These are phyloP conservation scores for Polytrichum commune DNA, from an alignment of 225 moss, liverwort and hornwort genomes.

Conservation along the genomic window DNA sequence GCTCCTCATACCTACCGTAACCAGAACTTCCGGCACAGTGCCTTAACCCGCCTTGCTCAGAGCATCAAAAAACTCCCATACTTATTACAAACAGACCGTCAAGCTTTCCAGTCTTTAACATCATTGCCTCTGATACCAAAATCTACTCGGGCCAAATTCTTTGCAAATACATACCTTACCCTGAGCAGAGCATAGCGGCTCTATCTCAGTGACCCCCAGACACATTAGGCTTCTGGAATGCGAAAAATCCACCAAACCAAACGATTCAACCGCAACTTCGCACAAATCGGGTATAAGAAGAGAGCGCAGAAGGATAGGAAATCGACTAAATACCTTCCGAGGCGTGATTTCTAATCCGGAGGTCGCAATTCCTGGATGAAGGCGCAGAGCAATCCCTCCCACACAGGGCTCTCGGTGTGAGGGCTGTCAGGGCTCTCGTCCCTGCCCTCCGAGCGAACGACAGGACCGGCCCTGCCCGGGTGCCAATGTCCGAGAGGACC, in stretches of 20 bases:
- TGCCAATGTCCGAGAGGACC: background rate
- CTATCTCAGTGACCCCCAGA: too few relatives aligned
- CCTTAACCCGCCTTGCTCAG: background rate
- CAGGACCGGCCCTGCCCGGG: background rate
- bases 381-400: conserved; percentile 10
- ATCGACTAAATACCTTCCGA: background rate
- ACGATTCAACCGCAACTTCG: background rate
- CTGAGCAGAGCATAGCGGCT: background rate
- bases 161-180: background rate
- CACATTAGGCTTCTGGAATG: background rate
- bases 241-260: background rate
- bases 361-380: conserved; percentile 6
- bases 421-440: background rate
- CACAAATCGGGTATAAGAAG: conserved; percentile 2
- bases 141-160: too few relatives aligned
- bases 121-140: background rate
- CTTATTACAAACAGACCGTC: too few relatives aligned
- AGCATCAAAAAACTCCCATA: background rate
- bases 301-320: background rate
- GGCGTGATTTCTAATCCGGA: conserved; percentile 5
- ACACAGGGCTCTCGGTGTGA: conserved; percentile 2
- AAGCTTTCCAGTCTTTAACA: too few relatives aligned
- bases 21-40: background rate
- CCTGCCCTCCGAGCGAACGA: background rate
- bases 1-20: background rate